These are phyloP conservation scores for Thielaviopsis ethacetica DNA, from an alignment of 2,329 filamentous ascomycete genomes.

Conservation along the genomic window DNA sequence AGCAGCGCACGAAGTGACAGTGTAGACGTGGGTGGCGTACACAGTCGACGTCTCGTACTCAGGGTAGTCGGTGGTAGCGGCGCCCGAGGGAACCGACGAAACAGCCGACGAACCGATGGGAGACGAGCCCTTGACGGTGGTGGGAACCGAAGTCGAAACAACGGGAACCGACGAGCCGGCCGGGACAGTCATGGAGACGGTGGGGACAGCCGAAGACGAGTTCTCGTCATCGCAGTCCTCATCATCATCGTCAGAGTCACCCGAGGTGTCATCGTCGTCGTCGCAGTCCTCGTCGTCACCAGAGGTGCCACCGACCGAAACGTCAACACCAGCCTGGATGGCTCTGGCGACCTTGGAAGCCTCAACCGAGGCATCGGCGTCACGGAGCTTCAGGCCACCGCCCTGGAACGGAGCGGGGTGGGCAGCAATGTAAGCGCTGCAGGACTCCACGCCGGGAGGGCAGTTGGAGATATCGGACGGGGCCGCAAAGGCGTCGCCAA, in stretches of 20 bases:
- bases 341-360: not conserved
- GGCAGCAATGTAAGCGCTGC: not conserved
- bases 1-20: slow-evolving; percentile 8
- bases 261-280: not conserved
- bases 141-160: not conserved
- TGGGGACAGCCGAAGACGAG: not conserved
- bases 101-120: not conserved
- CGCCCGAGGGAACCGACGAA: not conserved
- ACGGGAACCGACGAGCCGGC: not conserved
- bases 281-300: not conserved
- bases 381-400: not conserved
- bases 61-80: not conserved
- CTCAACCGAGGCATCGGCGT: not conserved
- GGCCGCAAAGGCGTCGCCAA: not conserved
- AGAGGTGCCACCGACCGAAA: not conserved
- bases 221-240: slow-evolving; percentile 1
- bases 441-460: not conserved
- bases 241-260: not conserved
- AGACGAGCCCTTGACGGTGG: not conserved
- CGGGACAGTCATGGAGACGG: not conserved
- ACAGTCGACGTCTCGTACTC: slow-evolving; percentile 1
- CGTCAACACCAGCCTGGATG: not conserved
- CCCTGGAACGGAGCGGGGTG: not conserved
- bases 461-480: not conserved
- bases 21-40: slow-evolving; percentile 1